Percentiles rank a stretch among this genome's conserved stretches.
Evolutionary conservation across 495 filamentous ascomycete species (phyloP).

Genomic region (Penicillium bovifimosum): DNA sequence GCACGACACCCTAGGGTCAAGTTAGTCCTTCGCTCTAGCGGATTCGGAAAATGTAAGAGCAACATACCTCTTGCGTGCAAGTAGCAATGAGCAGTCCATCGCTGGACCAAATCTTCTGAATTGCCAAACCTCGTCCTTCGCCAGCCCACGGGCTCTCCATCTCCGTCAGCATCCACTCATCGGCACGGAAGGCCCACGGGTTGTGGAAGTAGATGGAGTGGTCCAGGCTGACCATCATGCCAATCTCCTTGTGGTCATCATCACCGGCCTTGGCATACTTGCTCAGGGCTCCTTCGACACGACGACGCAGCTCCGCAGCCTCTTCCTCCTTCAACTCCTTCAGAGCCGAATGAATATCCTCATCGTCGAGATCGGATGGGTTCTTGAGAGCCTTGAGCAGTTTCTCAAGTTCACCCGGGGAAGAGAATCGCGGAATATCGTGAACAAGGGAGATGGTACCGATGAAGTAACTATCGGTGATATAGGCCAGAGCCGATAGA

Average conservation of each 20-base stretch:
- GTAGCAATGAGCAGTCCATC: constrained; percentile 77
- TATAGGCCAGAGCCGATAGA: constrained; percentile 82
- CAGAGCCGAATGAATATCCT: constrained; percentile 37
- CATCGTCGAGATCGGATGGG: constrained; percentile 41
- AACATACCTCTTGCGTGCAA: constrained; percentile 43
- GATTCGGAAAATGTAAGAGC: constrained; percentile 1
- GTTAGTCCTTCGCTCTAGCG: constrained; percentile 4
- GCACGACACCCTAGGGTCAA: constrained; percentile 37
- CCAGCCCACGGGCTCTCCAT: constrained; percentile 93
- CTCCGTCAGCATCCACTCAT: constrained; percentile 92
- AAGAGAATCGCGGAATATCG: constrained; percentile 58
- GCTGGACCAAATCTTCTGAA: constrained; percentile 79
- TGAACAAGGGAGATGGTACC: constrained; percentile 78
- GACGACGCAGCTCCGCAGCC: constrained; percentile 33
- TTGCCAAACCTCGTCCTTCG: constrained; percentile 80
- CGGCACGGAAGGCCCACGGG: constrained; percentile 68
- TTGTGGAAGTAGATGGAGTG: constrained; percentile 95
- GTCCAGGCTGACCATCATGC: constrained; percentile 96
- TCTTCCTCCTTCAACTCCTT: constrained; percentile 43
- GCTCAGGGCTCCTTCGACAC: constrained; percentile 32
- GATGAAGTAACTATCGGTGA: constrained; percentile 88
- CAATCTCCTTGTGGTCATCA: constrained; percentile 46
- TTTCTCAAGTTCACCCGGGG: constrained; percentile 32
- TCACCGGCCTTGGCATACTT: constrained; percentile 19
- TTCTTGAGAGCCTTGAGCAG: constrained; percentile 41